These are phyloP conservation scores for Plasmodium gonderi DNA, from an alignment of 169 alveolate species.

Conservation along the genomic window DNA sequence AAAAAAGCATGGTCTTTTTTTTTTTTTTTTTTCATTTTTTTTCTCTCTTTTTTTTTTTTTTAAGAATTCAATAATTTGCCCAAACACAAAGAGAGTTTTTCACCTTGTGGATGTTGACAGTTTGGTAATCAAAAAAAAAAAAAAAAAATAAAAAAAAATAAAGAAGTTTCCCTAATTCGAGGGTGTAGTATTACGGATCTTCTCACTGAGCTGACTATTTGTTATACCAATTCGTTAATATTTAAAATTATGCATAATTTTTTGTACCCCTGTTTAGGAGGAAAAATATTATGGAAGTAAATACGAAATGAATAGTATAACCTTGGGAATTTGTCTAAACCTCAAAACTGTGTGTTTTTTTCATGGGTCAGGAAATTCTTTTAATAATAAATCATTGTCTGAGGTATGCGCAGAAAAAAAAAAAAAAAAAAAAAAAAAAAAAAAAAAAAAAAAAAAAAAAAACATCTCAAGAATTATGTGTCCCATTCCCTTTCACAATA, in stretches of 20 bases:
- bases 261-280: conserved; percentile 21
- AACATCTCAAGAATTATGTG: not conserved
- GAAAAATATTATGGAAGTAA: conserved; percentile 45
- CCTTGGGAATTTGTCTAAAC: conserved; percentile 50
- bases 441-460: too few relatives aligned
- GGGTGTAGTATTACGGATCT: too few relatives aligned
- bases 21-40: conserved; percentile 5
- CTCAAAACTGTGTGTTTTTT: conserved; percentile 54
- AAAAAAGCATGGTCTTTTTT: not conserved
- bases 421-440: too few relatives aligned
- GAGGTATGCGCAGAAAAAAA: too few relatives aligned
- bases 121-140: conserved; percentile 1
- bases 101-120: conserved; percentile 58
- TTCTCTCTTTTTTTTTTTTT: not conserved
- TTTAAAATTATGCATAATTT: not conserved
- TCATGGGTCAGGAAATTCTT: conserved; percentile 50
- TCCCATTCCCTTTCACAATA: too few relatives aligned
- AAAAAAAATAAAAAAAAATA: not conserved
- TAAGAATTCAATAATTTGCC: conserved; percentile 64
- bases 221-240: too few relatives aligned
- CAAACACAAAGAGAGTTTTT: conserved; percentile 33
- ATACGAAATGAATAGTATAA: conserved; percentile 51
- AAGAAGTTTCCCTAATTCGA: not conserved
- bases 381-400: conserved; percentile 34
- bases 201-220: too few relatives aligned